phyloP scores from a whole-genome alignment of 805 yeast genomes.

The Yarrowia divulgata region DNA sequence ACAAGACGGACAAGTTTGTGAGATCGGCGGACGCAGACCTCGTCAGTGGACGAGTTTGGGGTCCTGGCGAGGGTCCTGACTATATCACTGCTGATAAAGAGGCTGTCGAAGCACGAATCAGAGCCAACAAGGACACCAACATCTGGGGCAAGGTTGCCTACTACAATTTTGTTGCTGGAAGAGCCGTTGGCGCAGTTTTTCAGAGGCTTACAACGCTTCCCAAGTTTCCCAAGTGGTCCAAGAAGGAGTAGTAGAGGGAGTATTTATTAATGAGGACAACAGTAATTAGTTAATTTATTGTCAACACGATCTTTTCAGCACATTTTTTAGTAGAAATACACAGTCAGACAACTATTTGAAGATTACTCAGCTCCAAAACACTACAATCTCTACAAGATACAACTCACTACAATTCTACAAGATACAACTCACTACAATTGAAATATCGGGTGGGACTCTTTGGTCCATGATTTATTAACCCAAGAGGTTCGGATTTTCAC shows the following conservation, averaged over 20 bases:
- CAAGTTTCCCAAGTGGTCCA: not conserved
- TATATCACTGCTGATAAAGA: slow-evolving; percentile 43
- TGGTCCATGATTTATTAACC: slow-evolving; percentile 6
- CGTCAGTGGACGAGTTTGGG: slow-evolving; percentile 45
- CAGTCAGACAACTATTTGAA: too few species aligned
- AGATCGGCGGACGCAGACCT: slow-evolving; percentile 43
- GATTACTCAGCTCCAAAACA: not conserved
- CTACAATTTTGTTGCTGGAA: slow-evolving; percentile 1
- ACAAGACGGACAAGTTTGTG: slow-evolving; percentile 46
- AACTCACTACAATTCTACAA: too few species aligned
- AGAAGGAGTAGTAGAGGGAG: not conserved
- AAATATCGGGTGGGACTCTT: slow-evolving; percentile 6
- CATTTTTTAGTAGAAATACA: too few species aligned
- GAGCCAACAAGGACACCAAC: slow-evolving; percentile 9
- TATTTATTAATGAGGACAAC: slow-evolving; percentile 4
- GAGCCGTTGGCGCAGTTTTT: not conserved
- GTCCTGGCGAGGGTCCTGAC: slow-evolving; percentile 47
- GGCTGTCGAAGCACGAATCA: slow-evolving; percentile 27
- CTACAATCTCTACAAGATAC: not conserved
- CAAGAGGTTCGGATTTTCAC: slow-evolving; percentile 18
- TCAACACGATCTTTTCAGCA: too few species aligned
- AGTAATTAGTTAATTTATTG: slow-evolving; percentile 1
- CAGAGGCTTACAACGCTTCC: not conserved
- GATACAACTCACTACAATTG: not conserved
- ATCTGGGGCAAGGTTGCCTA: slow-evolving; percentile 28